These are phyloP conservation scores for Globisporangium sylvaticum DNA, from an alignment of 352 stramenopile genomes.

Conservation along the genomic window DNA sequence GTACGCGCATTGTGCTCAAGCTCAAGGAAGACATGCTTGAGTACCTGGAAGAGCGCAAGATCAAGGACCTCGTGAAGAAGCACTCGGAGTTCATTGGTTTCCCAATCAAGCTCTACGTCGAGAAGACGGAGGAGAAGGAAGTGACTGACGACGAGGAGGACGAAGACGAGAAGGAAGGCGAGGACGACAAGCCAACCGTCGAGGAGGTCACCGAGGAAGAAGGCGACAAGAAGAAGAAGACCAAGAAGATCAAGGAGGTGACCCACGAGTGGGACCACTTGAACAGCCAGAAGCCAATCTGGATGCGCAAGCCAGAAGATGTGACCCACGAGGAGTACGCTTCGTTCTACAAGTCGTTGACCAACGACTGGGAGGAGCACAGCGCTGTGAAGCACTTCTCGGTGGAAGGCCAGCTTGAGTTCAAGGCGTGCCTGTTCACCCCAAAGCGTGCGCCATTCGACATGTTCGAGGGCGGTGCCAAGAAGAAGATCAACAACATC, in stretches of 20 bases:
- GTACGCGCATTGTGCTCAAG: constrained; percentile 96
- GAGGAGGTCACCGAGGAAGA: constrained; percentile 96
- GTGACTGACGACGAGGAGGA: constrained; percentile 99
- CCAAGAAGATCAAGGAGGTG: constrained; percentile 96
- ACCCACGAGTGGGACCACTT: constrained; percentile 99
- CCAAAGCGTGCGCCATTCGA: constrained; percentile 99
- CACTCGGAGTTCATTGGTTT: constrained; percentile 99
- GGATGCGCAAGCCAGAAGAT: constrained; percentile 99
- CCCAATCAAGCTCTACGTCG: constrained; percentile 99
- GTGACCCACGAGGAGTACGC: constrained; percentile 99
- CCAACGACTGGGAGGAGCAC: constrained; percentile 99
- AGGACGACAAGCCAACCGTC: constrained; percentile 97
- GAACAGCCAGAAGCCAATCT: constrained; percentile 99
- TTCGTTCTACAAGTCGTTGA: constrained; percentile 99
- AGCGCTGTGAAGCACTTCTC: constrained; percentile 98
- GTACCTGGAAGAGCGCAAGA: constrained; percentile 97
- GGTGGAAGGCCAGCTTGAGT: constrained; percentile 99
- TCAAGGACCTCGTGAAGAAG: constrained; percentile 99
- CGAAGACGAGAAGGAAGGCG: constrained; percentile 92
- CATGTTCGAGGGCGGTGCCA: constrained; percentile 98
- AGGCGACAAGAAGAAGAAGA: constrained; percentile 98
- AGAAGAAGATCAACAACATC: constrained; percentile 99
- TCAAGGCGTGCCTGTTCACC: constrained; percentile 97
- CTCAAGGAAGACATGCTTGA: constrained; percentile 99
- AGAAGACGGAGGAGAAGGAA: constrained; percentile 99